Conservation (phyloP, 2,329 filamentous ascomycete genomes). For the Emergomyces pasteurianus region DNA sequence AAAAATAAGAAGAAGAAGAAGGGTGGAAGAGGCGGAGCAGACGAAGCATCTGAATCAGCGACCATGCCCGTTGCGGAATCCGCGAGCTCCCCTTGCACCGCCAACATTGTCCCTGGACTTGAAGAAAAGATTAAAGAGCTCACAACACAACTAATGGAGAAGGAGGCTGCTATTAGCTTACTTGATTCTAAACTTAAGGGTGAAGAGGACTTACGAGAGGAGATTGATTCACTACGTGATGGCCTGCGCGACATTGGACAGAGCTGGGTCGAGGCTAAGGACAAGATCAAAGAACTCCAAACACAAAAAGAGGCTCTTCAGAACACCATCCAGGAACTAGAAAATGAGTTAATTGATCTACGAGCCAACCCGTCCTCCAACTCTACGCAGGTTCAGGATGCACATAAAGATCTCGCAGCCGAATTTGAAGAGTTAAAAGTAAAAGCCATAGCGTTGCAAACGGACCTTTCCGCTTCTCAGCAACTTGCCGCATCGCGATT, state of each 20-base stretch:
- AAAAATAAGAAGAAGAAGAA: conserved; percentile 89
- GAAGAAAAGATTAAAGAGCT: conserved; percentile 27
- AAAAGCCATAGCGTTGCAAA: conserved; percentile 59
- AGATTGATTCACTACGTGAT: conserved; percentile 73
- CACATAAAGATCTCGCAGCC: conserved; percentile 42
- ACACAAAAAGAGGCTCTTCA: conserved; percentile 56
- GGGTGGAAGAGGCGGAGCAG: conserved; percentile 42
- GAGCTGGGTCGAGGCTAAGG: conserved; percentile 72
- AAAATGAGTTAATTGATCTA: conserved; percentile 55
- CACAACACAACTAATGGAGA: conserved; percentile 35
- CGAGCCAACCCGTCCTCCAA: conserved; percentile 36
- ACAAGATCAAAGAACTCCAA: conserved; percentile 57
- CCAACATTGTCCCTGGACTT: conserved; percentile 12
- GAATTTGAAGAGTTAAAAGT: conserved; percentile 62
- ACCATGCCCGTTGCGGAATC: conserved; percentile 21
- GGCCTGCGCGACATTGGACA: conserved; percentile 68
- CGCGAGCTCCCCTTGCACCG: not conserved
- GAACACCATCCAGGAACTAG: conserved; percentile 52
- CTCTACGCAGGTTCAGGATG: conserved; percentile 38
- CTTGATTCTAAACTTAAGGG: conserved; percentile 62
- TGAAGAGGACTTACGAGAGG: conserved; percentile 65
- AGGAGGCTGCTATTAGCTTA: conserved; percentile 60
- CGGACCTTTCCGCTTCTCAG: conserved; percentile 74
- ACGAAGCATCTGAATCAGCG: conserved; percentile 19
- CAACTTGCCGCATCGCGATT: conserved; percentile 77